Base-by-base conservation (phyloP, 2,329 filamentous ascomycete genomes). In the Aureobasidium musti region DNA sequence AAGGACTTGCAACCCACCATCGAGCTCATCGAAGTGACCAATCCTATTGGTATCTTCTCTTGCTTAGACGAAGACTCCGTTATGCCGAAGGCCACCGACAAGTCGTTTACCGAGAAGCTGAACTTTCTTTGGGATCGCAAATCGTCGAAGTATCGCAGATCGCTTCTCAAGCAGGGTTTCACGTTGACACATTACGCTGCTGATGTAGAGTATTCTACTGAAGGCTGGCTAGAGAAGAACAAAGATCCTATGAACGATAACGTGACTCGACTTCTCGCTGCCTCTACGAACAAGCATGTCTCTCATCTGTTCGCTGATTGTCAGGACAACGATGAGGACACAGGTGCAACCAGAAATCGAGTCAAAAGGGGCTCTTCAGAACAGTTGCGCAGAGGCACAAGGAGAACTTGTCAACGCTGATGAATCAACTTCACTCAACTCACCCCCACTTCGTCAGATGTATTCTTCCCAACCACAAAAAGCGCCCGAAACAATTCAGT, bases 161-260 rank as follows among this genome's bases (percentile, higher is more conserved):
- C 93, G 21, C 87, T 95, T 19, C 85, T 97, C 17, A 91, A 88
- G 0, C 91, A 97, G 74, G 96, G 95, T 17, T 99, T 99, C 74
- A 89, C 97, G 72, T 86, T 99, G 23, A 99, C 95, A 0, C 95
- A 99, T 76, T 99, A 99, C 74, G 95, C 95, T 28, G 93, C 95
- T 30, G 95, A 98, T 77, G 95, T 99, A 2, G 96, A 99, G 77
- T 99, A 99, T 77, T 92, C 90, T 0, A 99, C 95, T 0, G 87
- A 94, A 66, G 91, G 91, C 67, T 99, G 95, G 95, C 81, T 99
- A 39, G 94, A 98, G 78, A 99, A 98, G 84, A 99, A 99, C 82
- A 99, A 99, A 77, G 95, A 99, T 74, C 96, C 95, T 1, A 79
- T 99, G 53, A 98, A 98, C 73, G 96, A 99, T 82, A 99, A 98